Percentiles rank a stretch among this genome's conserved stretches.
Conservation (phyloP, 2,329 filamentous ascomycete species). For the Paradendryphiella salina region DNA sequence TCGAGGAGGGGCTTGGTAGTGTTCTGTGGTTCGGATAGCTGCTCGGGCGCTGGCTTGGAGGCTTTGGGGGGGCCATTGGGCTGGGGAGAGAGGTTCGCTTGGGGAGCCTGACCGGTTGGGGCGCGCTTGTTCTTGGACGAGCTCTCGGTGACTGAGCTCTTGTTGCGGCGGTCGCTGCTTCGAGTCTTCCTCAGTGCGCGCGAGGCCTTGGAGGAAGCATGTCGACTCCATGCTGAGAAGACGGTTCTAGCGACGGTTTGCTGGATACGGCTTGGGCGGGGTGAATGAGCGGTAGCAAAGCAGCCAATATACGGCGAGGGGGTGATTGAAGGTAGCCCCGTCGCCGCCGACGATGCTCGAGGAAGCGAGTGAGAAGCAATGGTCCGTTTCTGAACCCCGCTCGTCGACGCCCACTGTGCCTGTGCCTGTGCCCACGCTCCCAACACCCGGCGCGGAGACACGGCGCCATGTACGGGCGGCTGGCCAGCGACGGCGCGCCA, state of each 20-base stretch:
- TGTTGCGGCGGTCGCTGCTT: conserved; percentile 37
- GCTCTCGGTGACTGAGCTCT: conserved; percentile 43
- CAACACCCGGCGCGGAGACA: conserved; percentile 21
- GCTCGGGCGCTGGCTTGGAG: conserved; percentile 25
- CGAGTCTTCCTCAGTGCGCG: conserved; percentile 18
- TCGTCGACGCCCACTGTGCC: conserved; percentile 12
- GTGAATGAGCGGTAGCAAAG: conserved; percentile 11
- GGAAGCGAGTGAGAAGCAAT: conserved; percentile 13
- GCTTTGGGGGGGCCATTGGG: conserved; percentile 35
- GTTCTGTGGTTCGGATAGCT: conserved; percentile 24
- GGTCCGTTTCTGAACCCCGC: conserved; percentile 12
- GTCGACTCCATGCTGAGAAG: conserved; percentile 37
- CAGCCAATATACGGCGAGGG: conserved; percentile 19
- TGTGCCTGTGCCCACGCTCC: conserved; percentile 12
- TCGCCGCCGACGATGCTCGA: conserved; percentile 1
- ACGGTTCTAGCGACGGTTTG: conserved; percentile 32
- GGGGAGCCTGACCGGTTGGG: conserved; percentile 23
- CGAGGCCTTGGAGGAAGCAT: conserved; percentile 32
- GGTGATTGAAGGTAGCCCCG: conserved; percentile 6
- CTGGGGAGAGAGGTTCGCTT: conserved; percentile 40
- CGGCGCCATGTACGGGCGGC: conserved; percentile 23
- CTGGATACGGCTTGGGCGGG: conserved; percentile 12
- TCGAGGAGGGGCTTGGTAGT: conserved; percentile 57
- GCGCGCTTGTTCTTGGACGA: conserved; percentile 27
- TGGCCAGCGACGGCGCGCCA: conserved; percentile 39